These are phyloP conservation scores for Priceomyces medius DNA, from an alignment of 805 yeast genomes.

Conservation along the genomic window DNA sequence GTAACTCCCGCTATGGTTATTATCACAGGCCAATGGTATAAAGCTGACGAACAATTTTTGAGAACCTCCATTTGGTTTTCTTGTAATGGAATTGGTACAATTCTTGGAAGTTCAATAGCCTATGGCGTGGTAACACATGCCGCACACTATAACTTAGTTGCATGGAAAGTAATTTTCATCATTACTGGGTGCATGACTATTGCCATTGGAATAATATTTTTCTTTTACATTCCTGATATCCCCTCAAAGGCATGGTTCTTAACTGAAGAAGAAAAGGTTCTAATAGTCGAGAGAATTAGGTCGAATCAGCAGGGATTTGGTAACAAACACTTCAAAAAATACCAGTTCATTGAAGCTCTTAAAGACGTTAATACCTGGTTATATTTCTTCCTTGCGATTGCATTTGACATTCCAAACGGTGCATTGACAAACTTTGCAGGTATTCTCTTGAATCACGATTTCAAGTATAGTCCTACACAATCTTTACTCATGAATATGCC, in stretches of 20 bases:
- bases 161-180: conserved; percentile 64
- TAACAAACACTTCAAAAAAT: conserved; percentile 32
- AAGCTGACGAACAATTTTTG: conserved; percentile 31
- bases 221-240: conserved; percentile 42
- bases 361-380: conserved; percentile 37
- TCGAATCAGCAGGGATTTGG: conserved; percentile 45
- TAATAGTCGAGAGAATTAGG: conserved; percentile 32
- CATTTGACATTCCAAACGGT: conserved; percentile 36
- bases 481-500: conserved; percentile 37
- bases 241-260: conserved; percentile 41
- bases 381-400: conserved; percentile 26
- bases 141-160: conserved; percentile 36
- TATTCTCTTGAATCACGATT: conserved; percentile 18
- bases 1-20: conserved; percentile 43
- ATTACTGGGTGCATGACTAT: conserved; percentile 60
- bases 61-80: conserved; percentile 38
- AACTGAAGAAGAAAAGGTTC: conserved; percentile 28
- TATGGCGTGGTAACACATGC: conserved; percentile 48
- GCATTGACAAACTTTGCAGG: conserved; percentile 37
- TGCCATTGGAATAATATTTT: conserved; percentile 46
- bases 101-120: conserved; percentile 48
- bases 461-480: conserved; percentile 18
- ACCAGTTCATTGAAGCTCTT: conserved; percentile 38
- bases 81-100: conserved; percentile 33
- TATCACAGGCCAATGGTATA: conserved; percentile 35